Evolutionary conservation across 2,329 filamentous ascomycete species (phyloP).

Genomic region (Lithohypha guttulata): DNA sequence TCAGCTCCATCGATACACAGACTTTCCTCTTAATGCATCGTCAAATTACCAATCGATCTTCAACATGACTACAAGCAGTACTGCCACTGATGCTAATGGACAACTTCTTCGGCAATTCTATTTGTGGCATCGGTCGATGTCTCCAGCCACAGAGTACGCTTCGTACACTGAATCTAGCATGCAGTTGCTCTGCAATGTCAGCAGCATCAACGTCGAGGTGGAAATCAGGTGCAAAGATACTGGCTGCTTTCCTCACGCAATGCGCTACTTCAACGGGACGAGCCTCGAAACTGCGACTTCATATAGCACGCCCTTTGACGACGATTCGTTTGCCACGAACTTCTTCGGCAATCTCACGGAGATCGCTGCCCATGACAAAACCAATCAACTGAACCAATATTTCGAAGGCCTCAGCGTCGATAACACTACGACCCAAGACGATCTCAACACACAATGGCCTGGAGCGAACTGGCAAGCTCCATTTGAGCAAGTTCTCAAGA

Average conservation of each 20-base stretch:
- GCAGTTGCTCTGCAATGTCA: conserved; percentile 9
- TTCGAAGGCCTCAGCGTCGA: background rate
- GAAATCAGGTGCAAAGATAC: conserved; percentile 8
- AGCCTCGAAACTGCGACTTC: conserved; percentile 7
- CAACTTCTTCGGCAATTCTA: background rate
- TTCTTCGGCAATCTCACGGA: conserved; percentile 10
- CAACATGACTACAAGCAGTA: background rate
- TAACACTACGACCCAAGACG: conserved; percentile 1
- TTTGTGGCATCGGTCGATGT: background rate
- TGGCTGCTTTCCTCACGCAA: conserved; percentile 9
- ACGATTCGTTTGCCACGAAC: conserved; percentile 11
- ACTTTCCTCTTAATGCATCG: background rate
- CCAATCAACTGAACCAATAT: background rate
- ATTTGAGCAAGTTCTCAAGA: conserved; percentile 6
- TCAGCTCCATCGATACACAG: background rate
- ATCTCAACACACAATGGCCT: conserved; percentile 2
- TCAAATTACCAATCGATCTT: background rate
- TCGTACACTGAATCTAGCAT: conserved; percentile 4
- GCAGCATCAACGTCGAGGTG: conserved; percentile 9
- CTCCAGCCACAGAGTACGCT: background rate
- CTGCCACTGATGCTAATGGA: background rate
- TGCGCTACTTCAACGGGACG: conserved; percentile 7
- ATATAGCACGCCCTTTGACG: conserved; percentile 11
- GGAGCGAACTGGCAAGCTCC: background rate
- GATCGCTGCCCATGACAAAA: conserved; percentile 2